phyloP scores from a whole-genome alignment of 257 asterid genomes.

The Agastache rugosa region DNA sequence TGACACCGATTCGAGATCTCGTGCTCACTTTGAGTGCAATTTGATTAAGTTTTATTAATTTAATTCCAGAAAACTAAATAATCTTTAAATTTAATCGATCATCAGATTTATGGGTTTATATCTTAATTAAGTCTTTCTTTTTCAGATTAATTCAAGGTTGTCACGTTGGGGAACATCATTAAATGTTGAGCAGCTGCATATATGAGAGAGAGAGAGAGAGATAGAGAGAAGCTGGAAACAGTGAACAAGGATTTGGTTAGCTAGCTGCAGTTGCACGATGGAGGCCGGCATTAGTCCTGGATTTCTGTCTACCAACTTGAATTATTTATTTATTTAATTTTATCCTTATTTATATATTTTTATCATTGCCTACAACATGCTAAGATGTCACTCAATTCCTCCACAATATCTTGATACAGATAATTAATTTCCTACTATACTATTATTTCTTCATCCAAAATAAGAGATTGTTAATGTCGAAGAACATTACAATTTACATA shows the following conservation, averaged over 20 bases:
- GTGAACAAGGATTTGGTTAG: conserved; percentile 26
- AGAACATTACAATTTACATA: too few species aligned
- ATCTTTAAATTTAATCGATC: not conserved
- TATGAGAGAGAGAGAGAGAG: not conserved
- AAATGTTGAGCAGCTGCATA: conserved; percentile 32
- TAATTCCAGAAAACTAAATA: not conserved
- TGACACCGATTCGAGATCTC: conserved; percentile 33
- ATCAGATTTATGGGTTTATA: not conserved
- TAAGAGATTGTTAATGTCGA: too few species aligned
- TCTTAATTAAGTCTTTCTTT: not conserved
- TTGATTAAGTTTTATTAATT: not conserved
- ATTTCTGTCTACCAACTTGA: conserved; percentile 39
- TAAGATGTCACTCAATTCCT: conserved; percentile 31
- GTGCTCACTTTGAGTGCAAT: conserved; percentile 34
- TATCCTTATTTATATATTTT: not conserved
- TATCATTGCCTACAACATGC: conserved; percentile 34
- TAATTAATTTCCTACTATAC: too few species aligned
- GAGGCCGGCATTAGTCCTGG: conserved; percentile 43
- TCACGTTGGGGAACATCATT: conserved; percentile 37
- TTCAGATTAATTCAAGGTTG: conserved; percentile 28
- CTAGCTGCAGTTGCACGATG: conserved; percentile 35
- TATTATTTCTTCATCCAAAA: too few species aligned
- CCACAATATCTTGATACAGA: conserved; percentile 11
- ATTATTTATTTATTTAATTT: not conserved
- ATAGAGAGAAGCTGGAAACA: not conserved